Percentiles rank a stretch among this genome's conserved stretches.
These are phyloP conservation scores for Phycomyces blakesleeanus DNA, from an alignment of 192 early-diverging fungal species.

Conservation along the genomic window DNA sequence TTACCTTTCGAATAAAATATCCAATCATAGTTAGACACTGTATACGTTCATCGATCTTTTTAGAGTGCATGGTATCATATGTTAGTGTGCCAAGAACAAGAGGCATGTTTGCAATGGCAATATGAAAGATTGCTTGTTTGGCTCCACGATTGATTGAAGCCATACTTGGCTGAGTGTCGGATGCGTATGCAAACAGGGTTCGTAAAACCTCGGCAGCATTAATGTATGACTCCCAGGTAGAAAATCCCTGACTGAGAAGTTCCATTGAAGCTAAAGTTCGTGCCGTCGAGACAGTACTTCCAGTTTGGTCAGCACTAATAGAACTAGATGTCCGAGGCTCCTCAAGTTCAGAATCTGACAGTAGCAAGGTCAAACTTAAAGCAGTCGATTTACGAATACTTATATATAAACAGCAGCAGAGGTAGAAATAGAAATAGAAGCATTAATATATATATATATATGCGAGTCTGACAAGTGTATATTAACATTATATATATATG, in stretches of 20 bases:
- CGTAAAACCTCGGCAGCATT: constrained; percentile 61
- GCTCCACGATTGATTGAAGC: constrained; percentile 52
- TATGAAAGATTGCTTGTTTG: constrained; percentile 66
- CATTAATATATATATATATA: too few species aligned
- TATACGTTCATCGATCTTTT: constrained; percentile 51
- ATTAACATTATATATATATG: background rate
- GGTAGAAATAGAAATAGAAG: too few species aligned
- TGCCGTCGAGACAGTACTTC: constrained; percentile 7
- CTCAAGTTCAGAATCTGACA: constrained; percentile 54
- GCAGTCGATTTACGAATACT: constrained; percentile 58
- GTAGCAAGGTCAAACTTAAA: constrained; percentile 59
- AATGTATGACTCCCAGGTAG: constrained; percentile 71
- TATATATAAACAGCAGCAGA: background rate
- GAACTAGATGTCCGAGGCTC: constrained; percentile 27
- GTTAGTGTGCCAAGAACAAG: constrained; percentile 73
- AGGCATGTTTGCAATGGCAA: constrained; percentile 59
- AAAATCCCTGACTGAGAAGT: constrained; percentile 68
- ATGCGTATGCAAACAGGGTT: constrained; percentile 55
- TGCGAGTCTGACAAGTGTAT: background rate
- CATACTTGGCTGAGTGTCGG: constrained; percentile 33
- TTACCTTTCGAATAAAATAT: constrained; percentile 71
- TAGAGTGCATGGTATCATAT: constrained; percentile 70
- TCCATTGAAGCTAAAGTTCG: constrained; percentile 48
- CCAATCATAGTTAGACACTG: constrained; percentile 65
- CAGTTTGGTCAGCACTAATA: background rate